Percentiles rank a stretch among this genome's conserved stretches.
These are phyloP conservation scores for Ensete glaucum DNA, from an alignment of 176 grass and related monocot species.

Conservation along the genomic window DNA sequence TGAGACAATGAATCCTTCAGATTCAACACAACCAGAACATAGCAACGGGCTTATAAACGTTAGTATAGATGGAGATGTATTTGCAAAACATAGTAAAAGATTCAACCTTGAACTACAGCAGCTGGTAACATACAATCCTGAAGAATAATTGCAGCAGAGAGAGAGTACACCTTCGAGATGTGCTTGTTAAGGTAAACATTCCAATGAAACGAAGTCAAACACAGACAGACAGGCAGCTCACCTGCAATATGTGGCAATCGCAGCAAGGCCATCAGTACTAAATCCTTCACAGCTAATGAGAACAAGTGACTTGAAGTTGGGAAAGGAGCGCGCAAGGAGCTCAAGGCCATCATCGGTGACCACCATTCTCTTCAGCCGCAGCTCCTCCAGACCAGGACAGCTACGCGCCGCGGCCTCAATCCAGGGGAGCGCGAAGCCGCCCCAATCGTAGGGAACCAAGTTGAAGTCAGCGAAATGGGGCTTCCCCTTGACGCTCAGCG, in stretches of 20 bases:
- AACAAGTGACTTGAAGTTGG: slow-evolving; percentile 44
- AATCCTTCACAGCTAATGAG: slow-evolving; percentile 80
- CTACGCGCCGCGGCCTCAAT: slow-evolving; percentile 35
- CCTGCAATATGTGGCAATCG: slow-evolving; percentile 72
- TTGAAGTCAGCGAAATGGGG: slow-evolving; percentile 82
- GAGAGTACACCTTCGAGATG: not conserved
- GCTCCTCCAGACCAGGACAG: slow-evolving; percentile 47
- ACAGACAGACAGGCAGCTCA: slow-evolving; percentile 13
- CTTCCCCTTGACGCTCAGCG: slow-evolving; percentile 62
- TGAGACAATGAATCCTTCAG: too few relatives aligned
- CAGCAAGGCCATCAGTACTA: slow-evolving; percentile 64
- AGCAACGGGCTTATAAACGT: too few relatives aligned
- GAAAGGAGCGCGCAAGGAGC: slow-evolving; percentile 51
- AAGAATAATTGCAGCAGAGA: too few relatives aligned
- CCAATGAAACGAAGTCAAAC: not conserved
- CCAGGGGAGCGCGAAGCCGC: slow-evolving; percentile 47
- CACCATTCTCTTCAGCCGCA: slow-evolving; percentile 81
- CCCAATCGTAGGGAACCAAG: slow-evolving; percentile 69
- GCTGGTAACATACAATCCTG: too few relatives aligned
- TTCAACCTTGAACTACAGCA: too few relatives aligned
- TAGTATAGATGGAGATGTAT: not conserved
- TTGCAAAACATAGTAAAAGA: too few relatives aligned
- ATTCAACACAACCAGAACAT: too few relatives aligned
- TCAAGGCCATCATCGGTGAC: slow-evolving; percentile 59
- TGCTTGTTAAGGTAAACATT: not conserved